Base-by-base conservation (phyloP, 2,329 filamentous ascomycete species). In the Phialophora chinensis region DNA sequence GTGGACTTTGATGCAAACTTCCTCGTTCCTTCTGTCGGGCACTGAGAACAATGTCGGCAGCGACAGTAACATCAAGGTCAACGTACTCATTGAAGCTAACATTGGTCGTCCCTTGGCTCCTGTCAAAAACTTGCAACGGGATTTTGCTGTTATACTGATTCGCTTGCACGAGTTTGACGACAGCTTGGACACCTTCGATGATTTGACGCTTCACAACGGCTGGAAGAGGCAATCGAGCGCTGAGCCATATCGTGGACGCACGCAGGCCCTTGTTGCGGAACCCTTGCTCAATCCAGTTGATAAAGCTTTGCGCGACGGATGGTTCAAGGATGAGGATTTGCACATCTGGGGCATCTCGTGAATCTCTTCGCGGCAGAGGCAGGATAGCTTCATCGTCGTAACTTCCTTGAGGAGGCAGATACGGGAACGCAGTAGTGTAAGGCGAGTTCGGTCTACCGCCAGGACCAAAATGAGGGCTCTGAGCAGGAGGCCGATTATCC, bases 71-170 rank as follows among this genome's bases (percentile, higher is more conserved):
- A 42, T 96, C 90, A 1, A 97, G 84, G 72, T 93, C 89, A 65
- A 90, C 87, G 76, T 98, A 98, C 76, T 96, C 90, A 73, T 96
- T 91, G 75, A 92, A 97, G 52, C 88, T 87, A 66, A 96, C 88
- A 70, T 91, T 93, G 72, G 87, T 87, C 20, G 83, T 82, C n/a
- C 91, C 91, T 10, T 83, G 85, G 49, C 87, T 90, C 29, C 93
- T 89, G 78, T 96, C 91, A 74, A 97, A 97, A 5, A 96, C 87
- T 73, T 94, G 91, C 2, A 97, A 81, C 0, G 91, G 87, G 59
- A 98, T 90, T 75, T 90, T 93, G 70, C 88, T 88, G 1, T 85
- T 85, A 38, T 84, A 82, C 74, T 96, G 90, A 25, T 91, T 87
- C 54, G 84, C 82, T 59, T 87, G 83, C 67, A 91, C 88, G 14